Base-by-base conservation (phyloP, 257 asterid species). In the Cynanchum wilfordii region DNA sequence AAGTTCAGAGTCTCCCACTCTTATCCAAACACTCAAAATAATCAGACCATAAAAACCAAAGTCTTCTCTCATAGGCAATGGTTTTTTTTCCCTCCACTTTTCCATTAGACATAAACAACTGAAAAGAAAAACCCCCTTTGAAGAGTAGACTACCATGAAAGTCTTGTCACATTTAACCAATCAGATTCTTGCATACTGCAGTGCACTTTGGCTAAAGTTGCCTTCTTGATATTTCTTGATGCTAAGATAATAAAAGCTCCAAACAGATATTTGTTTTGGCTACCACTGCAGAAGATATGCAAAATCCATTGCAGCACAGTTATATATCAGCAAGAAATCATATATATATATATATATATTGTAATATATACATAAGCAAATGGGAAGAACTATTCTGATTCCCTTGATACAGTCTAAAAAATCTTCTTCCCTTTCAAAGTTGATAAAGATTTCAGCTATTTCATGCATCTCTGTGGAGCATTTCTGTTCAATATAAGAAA, bases 1-100 rank as follows among this genome's bases (percentile, higher is more conserved):
- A 59, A 27, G n/a, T 60, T 60, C 67, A 62, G 30, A 62, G 67
- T 30, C 67, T 62, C 45, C 67, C 67, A 15, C 5, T 60, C 42
- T 15, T 60, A 60, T 30, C 66, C 66, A 29, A 29, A 30, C 22
- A 11, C 38, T 25, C 38, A 20, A 52, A 16, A 52, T 52, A 52
- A 3, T 10, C 7, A 9, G 33, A 9, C 16, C 2, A 10, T 0
- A 5, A 6, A 40, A 17, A 22, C 38, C 29, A 3, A 24, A 24
- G 38, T 24, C 36, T 58, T 58, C 55, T 22, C 10, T 25, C 20
- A 27, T 3, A 6, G 12, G 47, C 47, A 3, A 58, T 58, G 27
- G 38, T 24, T 17, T 25, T 33, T 30, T 1, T 30, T 30, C 1
- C 19, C 15, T 7, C 29, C 29, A n/a, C 60, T 55, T 55, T 55